These are phyloP conservation scores for Aspergillus sp. DNA, from an alignment of 2,329 filamentous ascomycete genomes.

Conservation along the genomic window DNA sequence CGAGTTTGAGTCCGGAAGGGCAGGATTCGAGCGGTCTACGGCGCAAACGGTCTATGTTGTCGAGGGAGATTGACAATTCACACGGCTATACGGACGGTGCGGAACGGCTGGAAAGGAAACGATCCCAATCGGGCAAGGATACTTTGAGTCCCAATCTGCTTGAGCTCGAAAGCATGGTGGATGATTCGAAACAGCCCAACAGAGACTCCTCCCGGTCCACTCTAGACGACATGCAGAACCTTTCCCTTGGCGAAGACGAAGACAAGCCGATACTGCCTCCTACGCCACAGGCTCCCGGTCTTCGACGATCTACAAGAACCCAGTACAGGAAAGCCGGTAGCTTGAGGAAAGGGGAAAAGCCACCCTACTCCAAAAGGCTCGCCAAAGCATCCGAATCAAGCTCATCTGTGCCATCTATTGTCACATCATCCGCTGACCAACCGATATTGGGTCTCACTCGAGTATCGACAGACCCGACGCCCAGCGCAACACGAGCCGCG, in stretches of 20 bases:
- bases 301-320: constrained; percentile 84
- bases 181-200: constrained; percentile 63
- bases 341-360: constrained; percentile 66
- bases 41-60: constrained; percentile 93
- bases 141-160: constrained; percentile 56
- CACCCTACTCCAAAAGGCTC: constrained; percentile 65
- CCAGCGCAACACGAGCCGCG: constrained; percentile 31
- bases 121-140: constrained; percentile 51
- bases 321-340: constrained; percentile 78
- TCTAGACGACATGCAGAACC: constrained; percentile 35
- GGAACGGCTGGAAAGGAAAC: constrained; percentile 66
- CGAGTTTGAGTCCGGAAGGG: constrained; percentile 47
- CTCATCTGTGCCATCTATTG: constrained; percentile 38
- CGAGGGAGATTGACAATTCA: constrained; percentile 74
- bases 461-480: constrained; percentile 30
- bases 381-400: constrained; percentile 57
- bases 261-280: constrained; percentile 83
- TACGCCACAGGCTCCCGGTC: constrained; percentile 62
- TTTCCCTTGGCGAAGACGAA: constrained; percentile 44
- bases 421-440: constrained; percentile 26
- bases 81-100: constrained; percentile 73
- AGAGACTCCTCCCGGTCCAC: constrained; percentile 51
- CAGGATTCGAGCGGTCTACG: constrained; percentile 52
- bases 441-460: constrained; percentile 26
- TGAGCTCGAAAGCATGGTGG: constrained; percentile 71